A percentile compares a stretch with the other conserved stretches of the same genome.
phyloP scores from a whole-genome alignment of 805 yeast species.

The Maudiozyma pseudohumilis region DNA sequence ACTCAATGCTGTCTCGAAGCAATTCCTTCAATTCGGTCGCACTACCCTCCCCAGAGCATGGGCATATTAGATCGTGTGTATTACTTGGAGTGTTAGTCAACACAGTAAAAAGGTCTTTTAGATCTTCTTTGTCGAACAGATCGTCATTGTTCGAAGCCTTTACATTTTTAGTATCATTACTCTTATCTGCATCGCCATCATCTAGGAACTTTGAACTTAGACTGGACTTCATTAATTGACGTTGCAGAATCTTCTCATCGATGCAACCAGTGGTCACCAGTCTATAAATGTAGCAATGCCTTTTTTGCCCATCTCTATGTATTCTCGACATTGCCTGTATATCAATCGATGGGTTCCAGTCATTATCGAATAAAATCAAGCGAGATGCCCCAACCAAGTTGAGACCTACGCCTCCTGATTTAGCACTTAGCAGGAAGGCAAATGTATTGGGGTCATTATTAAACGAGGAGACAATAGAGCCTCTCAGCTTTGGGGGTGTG shows the following conservation, averaged over 20 bases:
- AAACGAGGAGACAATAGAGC: constrained; percentile 55
- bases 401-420: constrained; percentile 90
- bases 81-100: constrained; percentile 42
- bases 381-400: constrained; percentile 87
- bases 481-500: constrained; percentile 59
- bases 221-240: constrained; percentile 78
- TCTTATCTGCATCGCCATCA: constrained; percentile 5
- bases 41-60: constrained; percentile 46
- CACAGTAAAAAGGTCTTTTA: constrained; percentile 66
- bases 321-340: constrained; percentile 92
- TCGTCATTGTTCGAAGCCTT: constrained; percentile 37
- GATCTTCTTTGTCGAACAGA: constrained; percentile 57
- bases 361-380: constrained; percentile 77
- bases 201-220: constrained; percentile 65
- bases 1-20: constrained; percentile 6
- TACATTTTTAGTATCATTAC: constrained; percentile 23
- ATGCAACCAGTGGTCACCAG: constrained; percentile 79
- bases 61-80: constrained; percentile 72
- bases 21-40: constrained; percentile 15
- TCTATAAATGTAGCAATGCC: constrained; percentile 72
- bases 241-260: constrained; percentile 88
- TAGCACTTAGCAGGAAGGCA: constrained; percentile 73
- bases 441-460: constrained; percentile 42
- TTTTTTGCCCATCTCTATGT: constrained; percentile 85
- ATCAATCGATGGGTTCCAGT: constrained; percentile 94